Conservation (phyloP, 768 basidiomycete genomes). For the Glaciozyma martinii region DNA sequence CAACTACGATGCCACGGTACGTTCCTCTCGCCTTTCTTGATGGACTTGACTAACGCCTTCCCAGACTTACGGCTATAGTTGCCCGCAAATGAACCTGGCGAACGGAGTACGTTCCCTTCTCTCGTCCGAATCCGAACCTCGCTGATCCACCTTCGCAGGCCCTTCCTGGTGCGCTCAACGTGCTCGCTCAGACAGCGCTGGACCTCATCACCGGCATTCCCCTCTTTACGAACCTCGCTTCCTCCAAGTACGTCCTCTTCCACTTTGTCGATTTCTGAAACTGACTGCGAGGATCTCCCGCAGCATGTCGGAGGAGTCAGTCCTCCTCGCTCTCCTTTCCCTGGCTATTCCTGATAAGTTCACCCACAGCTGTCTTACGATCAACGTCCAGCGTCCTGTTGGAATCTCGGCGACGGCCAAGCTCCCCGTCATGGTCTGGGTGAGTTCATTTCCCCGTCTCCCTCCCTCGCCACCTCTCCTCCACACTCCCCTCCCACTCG, state of each 20-base stretch:
- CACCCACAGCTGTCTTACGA: conserved; percentile 47
- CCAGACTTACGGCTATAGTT: not conserved
- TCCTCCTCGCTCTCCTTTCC: not conserved
- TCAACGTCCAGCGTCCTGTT: conserved; percentile 45
- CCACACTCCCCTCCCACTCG: no score
- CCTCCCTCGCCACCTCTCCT: no score
- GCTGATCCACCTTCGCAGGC: not conserved
- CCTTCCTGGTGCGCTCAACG: not conserved
- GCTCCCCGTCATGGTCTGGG: conserved; percentile 39
- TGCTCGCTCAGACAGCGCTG: not conserved
- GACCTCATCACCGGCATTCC: not conserved
- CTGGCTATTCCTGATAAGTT: not conserved
- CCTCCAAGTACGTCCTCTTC: not conserved
- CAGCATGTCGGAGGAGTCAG: not conserved
- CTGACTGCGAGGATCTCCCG: not conserved
- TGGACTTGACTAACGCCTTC: no score
- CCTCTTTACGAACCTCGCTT: not conserved
- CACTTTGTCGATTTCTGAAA: not conserved
- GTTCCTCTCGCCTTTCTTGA: no score
- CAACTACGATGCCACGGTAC: not conserved
- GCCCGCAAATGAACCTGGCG: not conserved
- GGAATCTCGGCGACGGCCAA: conserved; percentile 23
- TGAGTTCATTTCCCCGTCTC: not conserved
- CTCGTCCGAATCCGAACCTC: not conserved
- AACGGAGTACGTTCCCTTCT: not conserved